Evolutionary conservation across 2,329 filamentous ascomycete species (phyloP).

Genomic region (Zymoseptoria ardabiliae): DNA sequence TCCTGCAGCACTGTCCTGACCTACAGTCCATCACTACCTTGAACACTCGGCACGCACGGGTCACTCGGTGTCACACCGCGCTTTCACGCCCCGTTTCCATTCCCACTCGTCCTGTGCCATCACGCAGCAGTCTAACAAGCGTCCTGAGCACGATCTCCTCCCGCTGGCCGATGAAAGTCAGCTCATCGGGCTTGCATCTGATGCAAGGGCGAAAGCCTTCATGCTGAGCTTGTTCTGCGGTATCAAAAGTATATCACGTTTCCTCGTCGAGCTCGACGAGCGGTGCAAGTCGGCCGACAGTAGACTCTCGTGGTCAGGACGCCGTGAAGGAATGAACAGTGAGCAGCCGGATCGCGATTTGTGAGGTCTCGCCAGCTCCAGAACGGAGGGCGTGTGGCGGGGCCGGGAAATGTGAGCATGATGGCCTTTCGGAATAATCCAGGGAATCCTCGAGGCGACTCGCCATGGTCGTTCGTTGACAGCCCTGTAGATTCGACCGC

Average conservation of each 20-base stretch:
- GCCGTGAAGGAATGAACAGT: slow-evolving; percentile 44
- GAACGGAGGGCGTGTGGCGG: no score
- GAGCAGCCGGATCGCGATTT: slow-evolving; percentile 8
- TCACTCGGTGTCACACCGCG: slow-evolving; percentile 50
- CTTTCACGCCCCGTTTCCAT: slow-evolving; percentile 34
- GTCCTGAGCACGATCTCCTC: slow-evolving; percentile 38
- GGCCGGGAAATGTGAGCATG: not conserved
- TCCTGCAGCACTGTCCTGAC: not conserved
- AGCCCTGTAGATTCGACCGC: not conserved
- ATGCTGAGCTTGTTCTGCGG: slow-evolving; percentile 39
- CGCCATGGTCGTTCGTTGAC: not conserved
- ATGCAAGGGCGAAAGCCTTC: slow-evolving; percentile 52
- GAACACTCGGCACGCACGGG: slow-evolving; percentile 52
- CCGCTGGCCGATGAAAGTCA: slow-evolving; percentile 22
- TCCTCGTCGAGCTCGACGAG: slow-evolving; percentile 51
- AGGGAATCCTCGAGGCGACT: not conserved
- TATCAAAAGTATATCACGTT: slow-evolving; percentile 51
- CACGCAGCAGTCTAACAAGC: slow-evolving; percentile 37
- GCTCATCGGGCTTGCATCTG: slow-evolving; percentile 42
- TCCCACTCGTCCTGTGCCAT: slow-evolving; percentile 8
- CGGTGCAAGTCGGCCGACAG: slow-evolving; percentile 55
- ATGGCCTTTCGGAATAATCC: not conserved
- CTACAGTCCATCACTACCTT: slow-evolving; percentile 30
- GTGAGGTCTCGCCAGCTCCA: slow-evolving; percentile 13
- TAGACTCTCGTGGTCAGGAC: slow-evolving; percentile 53